Percentiles rank a stretch among this genome's conserved stretches.
Conservation (phyloP, 225 moss, liverwort and hornwort species). For the Asterella californica region DNA sequence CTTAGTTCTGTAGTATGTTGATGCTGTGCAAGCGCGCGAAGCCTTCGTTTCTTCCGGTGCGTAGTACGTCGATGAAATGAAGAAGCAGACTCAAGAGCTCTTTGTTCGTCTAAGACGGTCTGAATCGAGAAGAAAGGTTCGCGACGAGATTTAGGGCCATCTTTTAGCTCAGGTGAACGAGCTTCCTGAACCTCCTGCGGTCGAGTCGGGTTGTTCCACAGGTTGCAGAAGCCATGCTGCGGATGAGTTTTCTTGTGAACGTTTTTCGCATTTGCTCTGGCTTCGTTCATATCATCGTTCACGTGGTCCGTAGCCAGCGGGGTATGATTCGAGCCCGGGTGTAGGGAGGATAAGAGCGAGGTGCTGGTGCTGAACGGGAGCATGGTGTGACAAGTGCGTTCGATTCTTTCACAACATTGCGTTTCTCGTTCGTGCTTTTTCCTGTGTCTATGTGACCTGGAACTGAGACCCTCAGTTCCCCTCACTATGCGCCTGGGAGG, state of each 20-base stretch:
- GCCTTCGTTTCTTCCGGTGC: background rate
- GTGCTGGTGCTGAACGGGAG: background rate
- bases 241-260: slow-evolving; percentile 4
- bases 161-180: background rate
- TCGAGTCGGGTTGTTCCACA: background rate
- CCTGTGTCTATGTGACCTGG: background rate
- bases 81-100: background rate
- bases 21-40: background rate
- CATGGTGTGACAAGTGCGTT: background rate
- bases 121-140: no score
- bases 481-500: background rate
- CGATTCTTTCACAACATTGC: background rate
- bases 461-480: background rate
- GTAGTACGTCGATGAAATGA: background rate
- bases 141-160: background rate
- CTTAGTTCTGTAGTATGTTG: no score
- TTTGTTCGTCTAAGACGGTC: no score
- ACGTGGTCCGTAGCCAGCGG: background rate
- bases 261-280: background rate
- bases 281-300: background rate
- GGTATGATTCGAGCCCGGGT: slow-evolving; percentile 2
- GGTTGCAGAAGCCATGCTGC: background rate
- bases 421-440: background rate
- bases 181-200: background rate
- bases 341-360: background rate